Conservation (phyloP, 2,329 filamentous ascomycete genomes). For the Colletotrichum salicis region DNA sequence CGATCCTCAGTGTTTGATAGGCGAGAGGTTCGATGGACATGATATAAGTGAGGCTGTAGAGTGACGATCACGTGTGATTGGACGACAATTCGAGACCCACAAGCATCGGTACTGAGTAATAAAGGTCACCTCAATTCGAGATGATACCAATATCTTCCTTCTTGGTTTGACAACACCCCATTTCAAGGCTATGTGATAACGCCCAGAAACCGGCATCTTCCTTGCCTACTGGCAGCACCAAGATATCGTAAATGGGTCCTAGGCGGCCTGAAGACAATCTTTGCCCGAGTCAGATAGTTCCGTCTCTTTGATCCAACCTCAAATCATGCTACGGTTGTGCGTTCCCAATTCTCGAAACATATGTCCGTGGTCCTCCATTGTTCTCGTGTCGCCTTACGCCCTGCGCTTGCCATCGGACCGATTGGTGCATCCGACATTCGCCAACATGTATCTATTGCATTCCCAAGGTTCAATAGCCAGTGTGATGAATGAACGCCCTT, state of each 20-base stretch:
- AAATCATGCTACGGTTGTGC: background rate
- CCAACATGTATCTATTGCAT: background rate
- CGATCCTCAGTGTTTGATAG: background rate
- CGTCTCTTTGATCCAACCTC: background rate
- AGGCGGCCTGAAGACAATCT: background rate
- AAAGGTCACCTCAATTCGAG: no score
- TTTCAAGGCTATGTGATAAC: background rate
- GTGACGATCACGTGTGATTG: background rate
- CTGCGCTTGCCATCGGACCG: background rate
- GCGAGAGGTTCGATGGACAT: background rate
- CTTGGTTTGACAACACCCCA: background rate
- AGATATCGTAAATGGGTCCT: background rate
- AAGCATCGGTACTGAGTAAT: background rate
- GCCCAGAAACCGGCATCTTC: background rate
- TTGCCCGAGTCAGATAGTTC: background rate
- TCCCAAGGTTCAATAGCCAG: background rate
- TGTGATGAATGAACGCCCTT: background rate
- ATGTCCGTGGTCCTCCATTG: background rate
- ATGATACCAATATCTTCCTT: background rate
- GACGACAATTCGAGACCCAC: background rate
- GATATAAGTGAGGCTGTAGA: conserved; percentile 7
- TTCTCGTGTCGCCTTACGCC: background rate
- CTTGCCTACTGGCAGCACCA: background rate
- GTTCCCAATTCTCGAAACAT: background rate
- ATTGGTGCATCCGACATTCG: background rate